Conservation (phyloP, 75 land plant species). For the Pseudotsuga menziesii region DNA sequence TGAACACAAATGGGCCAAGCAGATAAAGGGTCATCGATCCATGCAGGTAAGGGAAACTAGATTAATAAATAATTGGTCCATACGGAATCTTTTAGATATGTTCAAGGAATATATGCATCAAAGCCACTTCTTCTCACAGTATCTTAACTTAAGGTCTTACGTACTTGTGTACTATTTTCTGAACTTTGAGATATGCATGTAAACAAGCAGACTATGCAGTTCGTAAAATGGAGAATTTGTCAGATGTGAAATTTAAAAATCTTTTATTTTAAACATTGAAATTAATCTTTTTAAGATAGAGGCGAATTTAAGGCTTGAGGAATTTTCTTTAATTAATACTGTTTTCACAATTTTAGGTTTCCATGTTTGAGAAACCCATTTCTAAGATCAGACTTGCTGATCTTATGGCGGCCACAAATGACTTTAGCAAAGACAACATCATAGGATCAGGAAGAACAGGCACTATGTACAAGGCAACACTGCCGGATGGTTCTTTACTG, state of each 20-base stretch:
- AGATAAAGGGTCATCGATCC: constrained; percentile 1
- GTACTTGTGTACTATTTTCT: neutral
- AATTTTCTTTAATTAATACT: neutral
- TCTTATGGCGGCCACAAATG: constrained; percentile 82
- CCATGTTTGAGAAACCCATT: constrained; percentile 84
- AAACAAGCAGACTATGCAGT: neutral
- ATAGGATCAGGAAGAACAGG: constrained; percentile 78
- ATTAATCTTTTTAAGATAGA: neutral
- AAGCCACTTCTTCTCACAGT: neutral
- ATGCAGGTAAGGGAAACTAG: neutral
- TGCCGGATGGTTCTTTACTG: constrained; percentile 73
- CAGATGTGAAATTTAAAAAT: neutral
- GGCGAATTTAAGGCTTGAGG: neutral
- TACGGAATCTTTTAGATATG: neutral
- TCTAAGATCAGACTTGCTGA: constrained; percentile 73
- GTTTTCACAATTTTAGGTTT: constrained; percentile 33
- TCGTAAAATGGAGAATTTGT: neutral
- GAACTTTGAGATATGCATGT: neutral
- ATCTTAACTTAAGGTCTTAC: neutral
- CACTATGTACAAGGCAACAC: constrained; percentile 66
- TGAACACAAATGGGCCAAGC: constrained; percentile 6
- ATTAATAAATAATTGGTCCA: neutral
- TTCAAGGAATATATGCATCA: too few species aligned
- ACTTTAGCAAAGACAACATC: constrained; percentile 64
- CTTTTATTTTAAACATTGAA: neutral